Evolutionary conservation across 345 rosid genomes (phyloP), one percentile per base, ranked within the genome.

Genomic region (Geranium rotundifolium): DNA sequence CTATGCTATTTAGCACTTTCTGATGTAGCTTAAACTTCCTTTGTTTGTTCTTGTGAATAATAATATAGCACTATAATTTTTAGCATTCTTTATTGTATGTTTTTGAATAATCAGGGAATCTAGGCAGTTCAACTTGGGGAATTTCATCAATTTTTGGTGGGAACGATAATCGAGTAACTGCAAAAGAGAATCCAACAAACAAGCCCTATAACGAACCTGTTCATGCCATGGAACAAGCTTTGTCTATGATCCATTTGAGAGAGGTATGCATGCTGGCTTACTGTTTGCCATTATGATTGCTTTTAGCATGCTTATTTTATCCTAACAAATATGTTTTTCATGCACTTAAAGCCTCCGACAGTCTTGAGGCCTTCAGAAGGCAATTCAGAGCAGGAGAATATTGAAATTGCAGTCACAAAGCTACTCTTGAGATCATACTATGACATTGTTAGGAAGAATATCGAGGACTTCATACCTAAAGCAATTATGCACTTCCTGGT

Each of bases 401-500:
- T 88, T 50, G 96, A 95, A 76, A 88, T 90, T 76, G 73, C 78
- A 27, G 80, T 87, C 58, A 95, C 88, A 18, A 95, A 88, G 80
- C 77, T 85, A 71, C 85, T 95, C 30, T 81, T 95, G 57, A 79
- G 77, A 75, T 95, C 99, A 57, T 95, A 95, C 71, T 95, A 90
- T 18, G 95, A 90, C 78, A 88, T 95, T 76, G 99, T 86, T 30
- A 78, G 99, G 74, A 95, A 85, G 84, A 90, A 90, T 74, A 80
- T 95, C 29, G 91, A 86, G 79, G 97, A 95, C 75, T 75, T 72
- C 3, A 72, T 88, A 58, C 99, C 99, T 27, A 95, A 90, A 80
- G 90, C 99, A 63, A 88, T 95, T 69, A 95, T 95, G 93, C 99
- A 90, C 75, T 95, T 95, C 75, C 79, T 95, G 91, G 99, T 75